phyloP scores from a whole-genome alignment of 2,329 filamentous ascomycete species.

The Sporothrix schenckii region DNA sequence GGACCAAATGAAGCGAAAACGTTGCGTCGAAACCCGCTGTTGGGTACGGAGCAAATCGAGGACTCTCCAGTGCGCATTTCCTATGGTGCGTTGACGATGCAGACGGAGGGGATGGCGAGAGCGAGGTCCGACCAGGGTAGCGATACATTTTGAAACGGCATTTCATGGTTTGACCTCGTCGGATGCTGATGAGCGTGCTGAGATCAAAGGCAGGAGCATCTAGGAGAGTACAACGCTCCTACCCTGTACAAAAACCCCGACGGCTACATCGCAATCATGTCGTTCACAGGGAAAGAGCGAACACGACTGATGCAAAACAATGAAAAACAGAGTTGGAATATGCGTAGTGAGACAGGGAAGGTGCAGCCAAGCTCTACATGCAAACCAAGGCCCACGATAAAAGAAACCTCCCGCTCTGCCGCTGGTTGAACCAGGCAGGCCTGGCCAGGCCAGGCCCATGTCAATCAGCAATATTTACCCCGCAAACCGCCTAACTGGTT shows the following conservation, averaged over 20 bases:
- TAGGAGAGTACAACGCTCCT: no score
- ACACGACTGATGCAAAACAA: background rate
- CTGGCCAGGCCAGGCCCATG: conserved; percentile 4
- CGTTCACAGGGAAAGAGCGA: background rate
- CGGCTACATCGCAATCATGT: background rate
- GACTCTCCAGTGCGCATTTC: no score
- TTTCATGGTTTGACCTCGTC: background rate
- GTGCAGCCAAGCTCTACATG: background rate
- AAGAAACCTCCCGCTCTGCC: conserved; percentile 13
- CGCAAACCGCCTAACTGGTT: conserved; percentile 29
- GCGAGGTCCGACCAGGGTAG: background rate
- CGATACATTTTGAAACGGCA: conserved; percentile 2
- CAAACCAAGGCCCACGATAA: background rate
- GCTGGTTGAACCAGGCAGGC: conserved; percentile 8
- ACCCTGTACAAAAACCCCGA: background rate
- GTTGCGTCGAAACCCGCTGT: conserved; percentile 25
- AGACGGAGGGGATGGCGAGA: background rate
- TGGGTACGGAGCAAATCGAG: background rate
- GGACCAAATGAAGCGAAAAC: background rate
- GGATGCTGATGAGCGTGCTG: background rate
- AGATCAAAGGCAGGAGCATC: background rate
- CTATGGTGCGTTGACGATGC: background rate
- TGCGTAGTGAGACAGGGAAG: conserved; percentile 23
- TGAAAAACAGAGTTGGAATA: background rate
- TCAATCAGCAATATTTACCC: conserved; percentile 21